Base-by-base conservation (phyloP, 306 rosid genomes). In the Malus sylvestris region DNA sequence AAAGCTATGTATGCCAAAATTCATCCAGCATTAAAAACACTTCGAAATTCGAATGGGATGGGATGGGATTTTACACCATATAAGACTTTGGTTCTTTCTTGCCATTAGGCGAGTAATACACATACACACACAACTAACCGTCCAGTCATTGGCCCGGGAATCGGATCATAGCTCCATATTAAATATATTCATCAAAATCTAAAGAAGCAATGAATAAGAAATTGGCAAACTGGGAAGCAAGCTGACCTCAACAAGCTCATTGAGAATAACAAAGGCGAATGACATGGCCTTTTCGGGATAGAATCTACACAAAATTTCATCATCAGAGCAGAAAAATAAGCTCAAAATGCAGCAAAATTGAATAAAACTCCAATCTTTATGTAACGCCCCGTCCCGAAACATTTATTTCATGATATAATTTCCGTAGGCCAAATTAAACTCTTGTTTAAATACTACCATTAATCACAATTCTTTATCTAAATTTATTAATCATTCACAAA, bases 221-320 rank as follows among this genome's bases (percentile, higher is more conserved):
- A n/a, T 8, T n/a, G 33, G 11, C 67, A 53, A 81, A 65, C 62
- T 45, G 59, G 72, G 45, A 35, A 52, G 29, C 57, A 78, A 72
- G 80, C 93, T 81, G 55, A 92, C 99, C 99, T 92, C 86, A 52
- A 87, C 85, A 82, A 95, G 97, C 87, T 91, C 99, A 78, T 90
- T 87, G 72, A 92, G 88, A 82, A 92, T 88, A 72, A 78, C 84
- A 83, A 85, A 83, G 58, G 99, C 97, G 73, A 92, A 81, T 20
- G 97, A 85, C 86, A 86, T 74, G 40, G 93, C 87, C 62, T 83
- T 89, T 70, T 95, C 97, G 38, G 93, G 89, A 62, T 84, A 85
- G 62, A 90, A 95, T 84, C 99, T 95, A 92, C 86, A 85, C 38
- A 59, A 4, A 63, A 22, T 74, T 70, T 60, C 60, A 75, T 69